Conservation (phyloP, 441 rosid species). For the Jatropha podagrica region DNA sequence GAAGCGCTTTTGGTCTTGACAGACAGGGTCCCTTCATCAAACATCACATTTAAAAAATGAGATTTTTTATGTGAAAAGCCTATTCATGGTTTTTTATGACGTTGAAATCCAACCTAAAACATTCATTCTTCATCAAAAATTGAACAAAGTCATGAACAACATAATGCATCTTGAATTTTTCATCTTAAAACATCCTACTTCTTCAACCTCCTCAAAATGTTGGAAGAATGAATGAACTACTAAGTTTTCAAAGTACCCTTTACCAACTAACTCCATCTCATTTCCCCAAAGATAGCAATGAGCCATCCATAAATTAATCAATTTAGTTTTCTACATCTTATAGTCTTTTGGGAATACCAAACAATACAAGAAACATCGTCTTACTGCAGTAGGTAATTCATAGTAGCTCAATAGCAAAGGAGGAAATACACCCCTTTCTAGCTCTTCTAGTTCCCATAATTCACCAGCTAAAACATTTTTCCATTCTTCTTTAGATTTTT, state of each 20-base stretch:
- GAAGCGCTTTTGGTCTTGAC: not conserved
- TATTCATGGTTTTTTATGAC: not conserved
- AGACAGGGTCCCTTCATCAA: not conserved
- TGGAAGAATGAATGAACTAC: not conserved
- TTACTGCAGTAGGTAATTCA: not conserved
- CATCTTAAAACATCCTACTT: not conserved
- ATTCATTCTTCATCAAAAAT: not conserved
- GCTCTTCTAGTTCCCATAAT: conserved; percentile 13
- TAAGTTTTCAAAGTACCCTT: conserved; percentile 1
- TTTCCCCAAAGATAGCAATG: not conserved
- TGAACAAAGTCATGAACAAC: conserved; percentile 8
- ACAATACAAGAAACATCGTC: not conserved
- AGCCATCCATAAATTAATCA: conserved; percentile 16
- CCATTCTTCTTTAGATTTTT: not conserved
- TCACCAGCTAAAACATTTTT: conserved; percentile 5
- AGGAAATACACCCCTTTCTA: not conserved
- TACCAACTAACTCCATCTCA: not conserved
- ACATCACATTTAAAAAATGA: not conserved
- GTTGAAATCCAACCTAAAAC: not conserved
- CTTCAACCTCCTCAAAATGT: not conserved
- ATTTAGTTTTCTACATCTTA: not conserved
- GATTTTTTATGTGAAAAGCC: not conserved
- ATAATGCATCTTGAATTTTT: not conserved
- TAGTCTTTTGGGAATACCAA: not conserved
- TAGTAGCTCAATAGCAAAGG: conserved; percentile 11